Conservation (phyloP, 2,329 filamentous ascomycete genomes). For the Fusarium solani-melongenae region DNA sequence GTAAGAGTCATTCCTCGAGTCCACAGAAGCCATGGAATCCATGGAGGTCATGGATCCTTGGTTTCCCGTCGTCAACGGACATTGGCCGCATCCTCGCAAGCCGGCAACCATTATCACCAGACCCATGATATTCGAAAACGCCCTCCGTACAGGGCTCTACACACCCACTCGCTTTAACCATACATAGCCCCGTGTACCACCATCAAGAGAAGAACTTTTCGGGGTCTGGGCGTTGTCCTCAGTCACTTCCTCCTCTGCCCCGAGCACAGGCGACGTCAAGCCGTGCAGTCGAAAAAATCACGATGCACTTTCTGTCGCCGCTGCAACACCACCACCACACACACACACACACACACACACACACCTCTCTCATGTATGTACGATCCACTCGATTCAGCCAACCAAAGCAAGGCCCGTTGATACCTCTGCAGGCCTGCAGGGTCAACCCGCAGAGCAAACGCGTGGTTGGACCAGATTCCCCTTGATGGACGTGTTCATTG, state of each 20-base stretch:
- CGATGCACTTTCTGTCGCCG: slow-evolving; percentile 7
- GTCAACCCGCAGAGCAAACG: slow-evolving; percentile 30
- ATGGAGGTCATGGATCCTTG: background rate
- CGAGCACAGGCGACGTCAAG: background rate
- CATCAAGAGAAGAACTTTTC: background rate
- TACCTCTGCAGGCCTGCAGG: slow-evolving; percentile 33
- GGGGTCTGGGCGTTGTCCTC: slow-evolving; percentile 1
- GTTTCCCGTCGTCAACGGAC: background rate
- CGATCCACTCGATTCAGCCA: slow-evolving; percentile 35
- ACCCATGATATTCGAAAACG: slow-evolving; percentile 25
- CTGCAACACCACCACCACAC: slow-evolving; percentile 7
- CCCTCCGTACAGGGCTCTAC: slow-evolving; percentile 8
- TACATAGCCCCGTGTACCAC: slow-evolving; percentile 10
- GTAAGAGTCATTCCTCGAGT: background rate
- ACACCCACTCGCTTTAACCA: slow-evolving; percentile 22
- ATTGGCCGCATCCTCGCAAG: slow-evolving; percentile 15
- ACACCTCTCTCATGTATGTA: background rate
- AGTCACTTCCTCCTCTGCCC: background rate
- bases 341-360: background rate
- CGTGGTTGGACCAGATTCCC: slow-evolving; percentile 35
- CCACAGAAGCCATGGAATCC: background rate
- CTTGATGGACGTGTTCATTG: slow-evolving; percentile 28
- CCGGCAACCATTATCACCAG: slow-evolving; percentile 34
- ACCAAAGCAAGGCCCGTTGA: slow-evolving; percentile 29
- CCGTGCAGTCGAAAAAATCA: background rate